Evolutionary conservation across 441 rosid species (phyloP), one percentile per base, ranked within the genome.

Genomic region (Macaranga tanarius): DNA sequence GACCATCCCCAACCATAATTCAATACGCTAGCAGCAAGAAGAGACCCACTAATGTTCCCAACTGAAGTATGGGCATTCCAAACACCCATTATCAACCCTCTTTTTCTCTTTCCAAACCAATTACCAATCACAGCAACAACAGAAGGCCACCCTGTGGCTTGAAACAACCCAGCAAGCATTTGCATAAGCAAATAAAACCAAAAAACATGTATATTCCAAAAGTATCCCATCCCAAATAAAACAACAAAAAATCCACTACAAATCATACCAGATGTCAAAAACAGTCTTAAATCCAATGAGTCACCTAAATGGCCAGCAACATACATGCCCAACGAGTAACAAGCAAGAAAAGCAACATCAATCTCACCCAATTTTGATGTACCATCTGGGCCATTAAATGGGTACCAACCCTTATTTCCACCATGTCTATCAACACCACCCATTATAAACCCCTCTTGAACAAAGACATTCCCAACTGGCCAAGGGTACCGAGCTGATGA

Each of bases 61-160:
- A 95, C 88, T 0, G 96, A 95, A 65, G 97, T 92, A 79, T 95
- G 97, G 4, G 99, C 99, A 79, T 95, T 92, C 99, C 97, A 92
- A 70, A 95, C 75, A 25, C 99, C 99, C 97, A 95, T 95, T 71
- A 95, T 92, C 82, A 95, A 84, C 1, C 99, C 99, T 73, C 97
- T 89, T 86, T 88, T 90, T 85, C 92, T 88, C 66, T 87, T 95
- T 22, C 97, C 97, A 47, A 81, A 91, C 99, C 97, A 92, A 81
- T 92, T 95, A 42, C 97, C 99, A 22, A 95, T 85, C 10, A 95
- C 99, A 38, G 99, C 99, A 75, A 95, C 99, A 72, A 95, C 99
- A 11, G 97, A 95, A 2, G 99, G 99, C 99, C 99, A 95, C 1
- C 97, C 99, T 0, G 97, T 95, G 5, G 97, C 94, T 76, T 95